Evolutionary conservation across 2,329 filamentous ascomycete genomes (phyloP).

Genomic region (Amphichorda felina): DNA sequence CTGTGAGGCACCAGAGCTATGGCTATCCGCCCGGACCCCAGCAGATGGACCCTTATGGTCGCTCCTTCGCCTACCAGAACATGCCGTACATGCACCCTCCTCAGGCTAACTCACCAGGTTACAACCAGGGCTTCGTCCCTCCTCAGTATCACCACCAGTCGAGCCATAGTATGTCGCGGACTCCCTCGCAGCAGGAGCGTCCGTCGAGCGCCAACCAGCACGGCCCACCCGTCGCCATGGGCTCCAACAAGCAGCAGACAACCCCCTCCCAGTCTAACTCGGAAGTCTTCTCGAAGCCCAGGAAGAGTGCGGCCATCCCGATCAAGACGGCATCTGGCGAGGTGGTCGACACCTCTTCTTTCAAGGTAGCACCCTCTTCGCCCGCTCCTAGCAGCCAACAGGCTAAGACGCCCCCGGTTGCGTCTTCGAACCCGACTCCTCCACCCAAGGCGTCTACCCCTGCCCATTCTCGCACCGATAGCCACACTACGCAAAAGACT

Average conservation of each 20-base stretch:
- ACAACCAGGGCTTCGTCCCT: conserved; percentile 31
- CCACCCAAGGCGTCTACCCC: conserved; percentile 64
- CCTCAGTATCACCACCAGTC: conserved; percentile 40
- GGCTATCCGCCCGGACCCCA: conserved; percentile 34
- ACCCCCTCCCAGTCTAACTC: conserved; percentile 26
- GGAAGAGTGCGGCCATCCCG: conserved; percentile 63
- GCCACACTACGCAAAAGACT: conserved; percentile 53
- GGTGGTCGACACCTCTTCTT: conserved; percentile 54
- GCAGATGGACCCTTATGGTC: conserved; percentile 24
- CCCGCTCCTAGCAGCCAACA: conserved; percentile 41
- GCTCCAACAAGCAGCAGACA: conserved; percentile 38
- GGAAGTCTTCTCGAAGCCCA: conserved; percentile 36
- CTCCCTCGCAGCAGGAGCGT: conserved; percentile 63
- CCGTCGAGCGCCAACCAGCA: conserved; percentile 54
- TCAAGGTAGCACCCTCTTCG: conserved; percentile 43
- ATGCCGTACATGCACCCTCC: conserved; percentile 37
- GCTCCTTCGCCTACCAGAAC: conserved; percentile 25
- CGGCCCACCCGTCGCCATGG: conserved; percentile 6
- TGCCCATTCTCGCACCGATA: conserved; percentile 61
- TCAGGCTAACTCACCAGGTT: conserved; percentile 36
- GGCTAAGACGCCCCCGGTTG: conserved; percentile 55
- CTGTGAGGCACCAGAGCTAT: conserved; percentile 54
- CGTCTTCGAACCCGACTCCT: conserved; percentile 66
- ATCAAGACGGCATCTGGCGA: conserved; percentile 79
- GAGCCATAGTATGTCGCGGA: conserved; percentile 68